These are phyloP conservation scores for Tricladium varicosporioides DNA, from an alignment of 2,329 filamentous ascomycete genomes.

Conservation along the genomic window DNA sequence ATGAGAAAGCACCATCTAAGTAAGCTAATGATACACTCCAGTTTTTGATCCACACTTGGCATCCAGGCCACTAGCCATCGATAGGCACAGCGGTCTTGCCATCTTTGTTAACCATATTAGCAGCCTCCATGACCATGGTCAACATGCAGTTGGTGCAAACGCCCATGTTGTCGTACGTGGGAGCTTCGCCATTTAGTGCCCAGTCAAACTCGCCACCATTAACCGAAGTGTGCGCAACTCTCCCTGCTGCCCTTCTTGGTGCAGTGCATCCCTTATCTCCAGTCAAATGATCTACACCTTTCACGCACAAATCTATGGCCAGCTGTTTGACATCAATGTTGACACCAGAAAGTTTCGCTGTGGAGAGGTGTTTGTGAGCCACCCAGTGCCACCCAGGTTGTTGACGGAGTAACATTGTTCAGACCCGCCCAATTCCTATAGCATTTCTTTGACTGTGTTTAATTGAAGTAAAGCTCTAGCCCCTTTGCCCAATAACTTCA, in stretches of 20 bases:
- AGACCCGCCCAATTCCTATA: background rate
- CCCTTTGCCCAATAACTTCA: background rate
- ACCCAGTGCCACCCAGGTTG: background rate
- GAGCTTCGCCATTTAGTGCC: background rate
- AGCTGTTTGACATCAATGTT: background rate
- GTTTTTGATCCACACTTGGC: no score
- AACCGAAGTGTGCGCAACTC: background rate
- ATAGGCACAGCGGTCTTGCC: no score
- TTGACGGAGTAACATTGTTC: constrained; percentile 2
- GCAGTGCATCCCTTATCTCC: background rate
- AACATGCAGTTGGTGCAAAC: background rate
- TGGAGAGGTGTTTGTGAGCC: background rate
- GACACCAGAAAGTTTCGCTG: no score
- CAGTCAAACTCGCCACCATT: constrained; percentile 3
- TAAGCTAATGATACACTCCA: no score
- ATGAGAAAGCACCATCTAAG: no score
- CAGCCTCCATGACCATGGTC: constrained; percentile 1
- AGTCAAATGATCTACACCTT: background rate
- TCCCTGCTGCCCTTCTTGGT: background rate
- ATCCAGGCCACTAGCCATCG: no score
- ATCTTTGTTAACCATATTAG: background rate
- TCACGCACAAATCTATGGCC: background rate
- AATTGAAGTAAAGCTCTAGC: background rate
- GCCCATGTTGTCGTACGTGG: background rate
- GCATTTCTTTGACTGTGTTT: background rate